These are phyloP conservation scores for Rhizoctonia solani DNA, from an alignment of 1,284 basidiomycete genomes.

Conservation along the genomic window DNA sequence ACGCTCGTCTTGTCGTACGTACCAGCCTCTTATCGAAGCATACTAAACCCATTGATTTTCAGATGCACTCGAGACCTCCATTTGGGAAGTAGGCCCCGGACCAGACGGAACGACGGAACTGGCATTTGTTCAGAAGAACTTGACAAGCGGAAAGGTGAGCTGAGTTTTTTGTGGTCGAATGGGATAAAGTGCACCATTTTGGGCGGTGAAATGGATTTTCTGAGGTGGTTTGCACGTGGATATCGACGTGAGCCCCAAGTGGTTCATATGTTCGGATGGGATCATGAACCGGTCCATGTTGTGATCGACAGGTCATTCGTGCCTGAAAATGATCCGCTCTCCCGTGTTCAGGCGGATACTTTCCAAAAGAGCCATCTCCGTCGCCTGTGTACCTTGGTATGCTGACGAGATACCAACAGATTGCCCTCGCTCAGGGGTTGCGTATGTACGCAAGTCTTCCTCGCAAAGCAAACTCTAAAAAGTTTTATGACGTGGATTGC, in stretches of 20 bases:
- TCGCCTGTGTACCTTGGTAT: constrained; percentile 18
- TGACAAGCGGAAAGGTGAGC: constrained; percentile 67
- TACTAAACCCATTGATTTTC: too few species aligned
- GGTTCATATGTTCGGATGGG: neutral
- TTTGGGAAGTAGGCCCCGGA: constrained; percentile 74
- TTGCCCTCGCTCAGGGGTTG: constrained; percentile 59
- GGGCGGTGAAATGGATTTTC: too few species aligned
- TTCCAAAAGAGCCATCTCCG: neutral
- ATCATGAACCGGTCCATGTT: neutral
- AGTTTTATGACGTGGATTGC: neutral
- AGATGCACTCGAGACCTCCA: constrained; percentile 70
- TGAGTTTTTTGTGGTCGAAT: neutral
- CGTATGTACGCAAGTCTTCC: constrained; percentile 57
- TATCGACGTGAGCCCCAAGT: too few species aligned
- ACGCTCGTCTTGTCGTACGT: constrained; percentile 72
- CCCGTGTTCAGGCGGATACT: neutral
- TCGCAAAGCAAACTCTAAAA: constrained; percentile 58
- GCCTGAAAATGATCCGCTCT: constrained; percentile 34
- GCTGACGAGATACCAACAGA: constrained; percentile 44
- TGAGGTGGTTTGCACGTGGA: too few species aligned
- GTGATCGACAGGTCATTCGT: neutral
- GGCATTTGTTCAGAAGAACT: constrained; percentile 70
- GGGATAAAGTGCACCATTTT: neutral
- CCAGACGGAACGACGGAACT: constrained; percentile 69
- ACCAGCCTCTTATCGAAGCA: neutral